Conservation (phyloP, 441 rosid genomes). For the Jatropha podagrica region DNA sequence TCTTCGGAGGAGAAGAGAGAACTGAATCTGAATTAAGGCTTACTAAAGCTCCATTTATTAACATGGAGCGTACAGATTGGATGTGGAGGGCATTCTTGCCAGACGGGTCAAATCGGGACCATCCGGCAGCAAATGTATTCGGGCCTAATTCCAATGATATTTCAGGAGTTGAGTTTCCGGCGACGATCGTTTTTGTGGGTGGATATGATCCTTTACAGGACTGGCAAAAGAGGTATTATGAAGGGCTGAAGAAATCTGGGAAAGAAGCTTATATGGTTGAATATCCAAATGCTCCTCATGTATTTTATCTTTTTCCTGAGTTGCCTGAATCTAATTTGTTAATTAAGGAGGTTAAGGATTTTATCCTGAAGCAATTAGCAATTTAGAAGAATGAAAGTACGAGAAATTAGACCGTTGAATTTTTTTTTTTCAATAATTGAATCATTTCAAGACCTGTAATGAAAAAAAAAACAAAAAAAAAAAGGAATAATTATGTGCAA, state of each 20-base stretch:
- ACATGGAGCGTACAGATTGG: conserved; percentile 45
- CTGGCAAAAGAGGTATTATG: conserved; percentile 59
- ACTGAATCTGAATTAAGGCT: conserved; percentile 56
- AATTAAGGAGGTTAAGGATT: conserved; percentile 43
- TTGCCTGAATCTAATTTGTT: conserved; percentile 40
- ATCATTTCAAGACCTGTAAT: too few species aligned
- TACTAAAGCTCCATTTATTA: conserved; percentile 30
- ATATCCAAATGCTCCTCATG: conserved; percentile 57
- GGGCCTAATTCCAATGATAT: conserved; percentile 51
- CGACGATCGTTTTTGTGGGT: conserved; percentile 45
- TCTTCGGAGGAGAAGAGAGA: conserved; percentile 68
- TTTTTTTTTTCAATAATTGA: too few species aligned
- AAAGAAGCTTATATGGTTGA: conserved; percentile 53
- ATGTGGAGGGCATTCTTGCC: conserved; percentile 58
- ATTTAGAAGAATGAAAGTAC: too few species aligned
- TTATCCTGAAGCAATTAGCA: conserved; percentile 16
- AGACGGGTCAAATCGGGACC: conserved; percentile 56
- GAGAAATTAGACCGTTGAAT: too few species aligned
- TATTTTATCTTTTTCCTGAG: conserved; percentile 56
- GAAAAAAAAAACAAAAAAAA: too few species aligned
- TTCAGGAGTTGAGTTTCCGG: conserved; percentile 47
- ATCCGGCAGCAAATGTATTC: conserved; percentile 48
- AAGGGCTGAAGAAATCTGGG: conserved; percentile 60
- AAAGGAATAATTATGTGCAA: too few species aligned
- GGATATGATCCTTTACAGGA: conserved; percentile 70